Conservation (phyloP, 176 grass and related monocot species). For the Oryza australiensis region DNA sequence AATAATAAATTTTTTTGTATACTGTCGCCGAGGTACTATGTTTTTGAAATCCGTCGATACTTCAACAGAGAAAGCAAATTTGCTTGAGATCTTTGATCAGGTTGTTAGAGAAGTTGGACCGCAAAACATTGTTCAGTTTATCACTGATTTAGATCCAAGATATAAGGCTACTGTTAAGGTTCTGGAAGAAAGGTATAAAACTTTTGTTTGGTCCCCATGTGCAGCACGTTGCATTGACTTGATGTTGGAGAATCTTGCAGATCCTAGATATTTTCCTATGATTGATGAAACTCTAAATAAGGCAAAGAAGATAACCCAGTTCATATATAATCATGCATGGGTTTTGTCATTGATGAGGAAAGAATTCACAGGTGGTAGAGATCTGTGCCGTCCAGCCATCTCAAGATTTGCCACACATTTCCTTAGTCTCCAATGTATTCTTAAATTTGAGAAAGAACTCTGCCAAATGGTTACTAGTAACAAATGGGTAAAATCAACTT, state of each 20-base stretch:
- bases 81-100: conserved; percentile 61
- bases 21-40: conserved; percentile 41
- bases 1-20: conserved; percentile 58
- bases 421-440: conserved; percentile 53
- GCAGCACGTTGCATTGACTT: conserved; percentile 57
- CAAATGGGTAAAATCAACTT: conserved; percentile 52
- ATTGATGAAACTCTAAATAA: conserved; percentile 58
- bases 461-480: conserved; percentile 49
- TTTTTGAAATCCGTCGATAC: conserved; percentile 66
- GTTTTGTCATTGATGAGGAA: conserved; percentile 64
- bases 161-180: conserved; percentile 40
- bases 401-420: conserved; percentile 62
- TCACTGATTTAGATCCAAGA: conserved; percentile 36
- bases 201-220: conserved; percentile 63
- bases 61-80: conserved; percentile 38
- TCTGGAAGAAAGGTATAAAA: conserved; percentile 47
- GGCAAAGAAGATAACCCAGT: conserved; percentile 53
- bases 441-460: conserved; percentile 57
- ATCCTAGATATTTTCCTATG: conserved; percentile 57
- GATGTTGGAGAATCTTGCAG: conserved; percentile 60
- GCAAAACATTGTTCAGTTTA: conserved; percentile 55
- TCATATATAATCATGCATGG: conserved; percentile 64
- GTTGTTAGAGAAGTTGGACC: conserved; percentile 53
- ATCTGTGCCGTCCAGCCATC: conserved; percentile 54
- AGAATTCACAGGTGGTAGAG: conserved; percentile 61